A percentile compares a stretch with the other conserved stretches of the same genome.
Evolutionary conservation across 768 basidiomycete species (phyloP).

Genomic region (Coprinopsis strossmayeri): DNA sequence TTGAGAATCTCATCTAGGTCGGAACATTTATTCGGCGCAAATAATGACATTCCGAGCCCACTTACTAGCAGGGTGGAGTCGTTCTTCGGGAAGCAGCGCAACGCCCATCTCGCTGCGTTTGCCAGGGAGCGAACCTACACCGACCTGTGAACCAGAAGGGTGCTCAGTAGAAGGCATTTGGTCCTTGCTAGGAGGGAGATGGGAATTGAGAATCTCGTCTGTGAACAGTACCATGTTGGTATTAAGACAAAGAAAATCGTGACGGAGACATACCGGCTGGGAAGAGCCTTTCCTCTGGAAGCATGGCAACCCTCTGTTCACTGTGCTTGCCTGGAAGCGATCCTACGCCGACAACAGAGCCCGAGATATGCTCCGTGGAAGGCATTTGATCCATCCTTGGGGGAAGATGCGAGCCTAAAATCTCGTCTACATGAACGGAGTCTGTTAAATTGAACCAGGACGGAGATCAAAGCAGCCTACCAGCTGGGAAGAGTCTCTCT

Average conservation of each 20-base stretch:
- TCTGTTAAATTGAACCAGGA: not conserved
- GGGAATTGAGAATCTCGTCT: not conserved
- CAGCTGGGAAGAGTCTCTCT: not conserved
- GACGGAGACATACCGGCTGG: not conserved
- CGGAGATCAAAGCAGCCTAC: not conserved
- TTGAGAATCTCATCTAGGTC: too few relatives aligned
- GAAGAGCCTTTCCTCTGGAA: not conserved
- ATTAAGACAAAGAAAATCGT: not conserved
- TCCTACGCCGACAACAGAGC: not conserved
- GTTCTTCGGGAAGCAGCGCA: slow-evolving; percentile 43
- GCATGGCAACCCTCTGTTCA: not conserved
- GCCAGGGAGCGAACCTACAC: slow-evolving; percentile 47
- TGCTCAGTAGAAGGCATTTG: slow-evolving; percentile 11
- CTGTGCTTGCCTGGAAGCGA: not conserved
- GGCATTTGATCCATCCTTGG: slow-evolving; percentile 4
- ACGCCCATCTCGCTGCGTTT: slow-evolving; percentile 36
- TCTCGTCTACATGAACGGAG: not conserved
- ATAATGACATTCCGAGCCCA: too few relatives aligned
- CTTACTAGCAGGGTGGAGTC: slow-evolving; percentile 11
- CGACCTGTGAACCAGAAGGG: slow-evolving; percentile 20
- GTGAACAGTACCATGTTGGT: not conserved
- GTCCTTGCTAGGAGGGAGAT: not conserved
- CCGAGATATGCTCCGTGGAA: not conserved
- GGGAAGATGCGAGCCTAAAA: slow-evolving; percentile 2
- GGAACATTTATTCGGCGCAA: too few relatives aligned